Conservation (phyloP, 768 basidiomycete species). For the Tricholomella constricta region DNA sequence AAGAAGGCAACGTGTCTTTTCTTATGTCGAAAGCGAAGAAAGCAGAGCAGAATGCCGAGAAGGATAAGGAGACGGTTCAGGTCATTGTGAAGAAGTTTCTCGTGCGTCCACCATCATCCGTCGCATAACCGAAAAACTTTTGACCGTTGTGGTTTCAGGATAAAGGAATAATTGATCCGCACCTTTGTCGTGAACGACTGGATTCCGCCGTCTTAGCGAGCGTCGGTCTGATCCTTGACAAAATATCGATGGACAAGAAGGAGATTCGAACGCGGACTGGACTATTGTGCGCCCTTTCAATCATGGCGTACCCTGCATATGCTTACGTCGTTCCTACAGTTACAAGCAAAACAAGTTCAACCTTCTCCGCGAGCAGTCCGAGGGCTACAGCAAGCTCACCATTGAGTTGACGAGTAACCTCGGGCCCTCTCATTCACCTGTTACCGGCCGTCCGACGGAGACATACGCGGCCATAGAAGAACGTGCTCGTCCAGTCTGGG, state of each 20-base stretch:
- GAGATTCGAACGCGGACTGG: conserved; percentile 80
- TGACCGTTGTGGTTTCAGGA: conserved; percentile 44
- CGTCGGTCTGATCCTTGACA: conserved; percentile 72
- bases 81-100: conserved; percentile 61
- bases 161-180: conserved; percentile 54
- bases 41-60: conserved; percentile 55
- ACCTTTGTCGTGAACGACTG: conserved; percentile 72
- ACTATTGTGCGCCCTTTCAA: conserved; percentile 62
- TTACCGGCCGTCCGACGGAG: conserved; percentile 68
- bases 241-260: conserved; percentile 68
- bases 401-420: conserved; percentile 79
- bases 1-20: conserved; percentile 24
- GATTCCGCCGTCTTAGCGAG: conserved; percentile 64
- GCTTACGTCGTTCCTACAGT: conserved; percentile 40
- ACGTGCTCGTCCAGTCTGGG: conserved; percentile 73
- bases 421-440: conserved; percentile 70
- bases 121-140: neutral
- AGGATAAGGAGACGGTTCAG: conserved; percentile 63
- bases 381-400: conserved; percentile 93
- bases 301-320: neutral
- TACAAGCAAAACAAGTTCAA: conserved; percentile 99
- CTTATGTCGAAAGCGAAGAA: conserved; percentile 41
- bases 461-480: conserved; percentile 56
- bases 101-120: conserved; percentile 39
- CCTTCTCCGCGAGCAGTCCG: conserved; percentile 93